Percentiles rank a stretch among this genome's conserved stretches.
Conservation (phyloP, 2,329 filamentous ascomycete genomes). For the Penicillium fuscoglaucum region DNA sequence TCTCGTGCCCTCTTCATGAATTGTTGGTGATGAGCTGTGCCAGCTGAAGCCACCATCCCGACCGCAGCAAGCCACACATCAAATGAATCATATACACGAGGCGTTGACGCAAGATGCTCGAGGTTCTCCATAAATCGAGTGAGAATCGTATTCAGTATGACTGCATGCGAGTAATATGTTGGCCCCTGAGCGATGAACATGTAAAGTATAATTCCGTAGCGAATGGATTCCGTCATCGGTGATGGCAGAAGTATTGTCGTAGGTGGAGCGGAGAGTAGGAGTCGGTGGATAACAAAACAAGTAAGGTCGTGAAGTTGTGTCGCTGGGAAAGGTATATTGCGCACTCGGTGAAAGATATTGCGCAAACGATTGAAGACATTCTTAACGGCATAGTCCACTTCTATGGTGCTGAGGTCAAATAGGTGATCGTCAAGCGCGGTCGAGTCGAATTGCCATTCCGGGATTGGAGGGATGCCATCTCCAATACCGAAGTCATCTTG, state of each 20-base stretch:
- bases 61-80: conserved; percentile 48
- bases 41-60: conserved; percentile 38
- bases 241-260: conserved; percentile 7
- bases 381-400: conserved; percentile 38
- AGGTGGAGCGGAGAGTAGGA: conserved; percentile 36
- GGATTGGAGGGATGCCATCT: conserved; percentile 51
- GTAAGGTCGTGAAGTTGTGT: conserved; percentile 57
- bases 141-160: conserved; percentile 41
- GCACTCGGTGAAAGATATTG: conserved; percentile 43
- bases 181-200: conserved; percentile 57
- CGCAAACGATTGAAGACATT: conserved; percentile 49
- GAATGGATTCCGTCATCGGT: conserved; percentile 47
- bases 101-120: conserved; percentile 14
- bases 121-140: conserved; percentile 37
- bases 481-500: conserved; percentile 54
- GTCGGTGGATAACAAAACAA: conserved; percentile 55
- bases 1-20: conserved; percentile 19
- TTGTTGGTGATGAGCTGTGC: conserved; percentile 19
- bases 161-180: conserved; percentile 57
- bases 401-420: conserved; percentile 19
- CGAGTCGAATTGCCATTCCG: conserved; percentile 49
- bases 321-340: conserved; percentile 28
- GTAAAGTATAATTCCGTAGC: conserved; percentile 51
- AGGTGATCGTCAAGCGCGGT: conserved; percentile 11
- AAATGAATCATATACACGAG: conserved; percentile 26